Evolutionary conservation across 2,329 filamentous ascomycete species (phyloP).

Genomic region (Talaromyces piceae): DNA sequence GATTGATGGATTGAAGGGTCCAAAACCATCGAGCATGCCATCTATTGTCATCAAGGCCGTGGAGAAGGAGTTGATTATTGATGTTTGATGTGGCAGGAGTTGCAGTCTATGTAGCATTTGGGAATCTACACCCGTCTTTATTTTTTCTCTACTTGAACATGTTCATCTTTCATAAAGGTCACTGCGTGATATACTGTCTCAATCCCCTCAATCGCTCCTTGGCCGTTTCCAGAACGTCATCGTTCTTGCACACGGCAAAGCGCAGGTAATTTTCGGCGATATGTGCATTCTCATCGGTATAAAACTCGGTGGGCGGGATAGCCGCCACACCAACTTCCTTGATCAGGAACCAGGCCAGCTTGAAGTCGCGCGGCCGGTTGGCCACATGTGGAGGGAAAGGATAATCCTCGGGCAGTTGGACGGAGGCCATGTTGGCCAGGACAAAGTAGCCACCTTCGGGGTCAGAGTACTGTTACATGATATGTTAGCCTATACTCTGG

Average conservation of each 20-base stretch:
- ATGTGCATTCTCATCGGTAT: constrained; percentile 73
- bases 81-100: no score
- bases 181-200: constrained; percentile 58
- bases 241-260: constrained; percentile 94
- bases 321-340: constrained; percentile 92
- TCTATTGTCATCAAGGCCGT: no score
- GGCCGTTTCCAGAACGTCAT: constrained; percentile 71
- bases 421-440: constrained; percentile 83
- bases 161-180: constrained; percentile 7
- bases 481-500: no score
- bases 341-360: constrained; percentile 93
- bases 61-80: no score
- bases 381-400: constrained; percentile 85
- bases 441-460: constrained; percentile 98
- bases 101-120: no score
- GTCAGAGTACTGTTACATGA: constrained; percentile 71
- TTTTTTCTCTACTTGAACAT: background rate
- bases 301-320: constrained; percentile 95
- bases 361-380: constrained; percentile 80
- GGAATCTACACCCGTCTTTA: no score
- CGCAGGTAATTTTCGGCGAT: constrained; percentile 89
- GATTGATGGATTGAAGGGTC: no score
- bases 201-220: constrained; percentile 67
- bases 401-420: constrained; percentile 75
- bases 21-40: no score